Conservation (phyloP, 176 grass and related monocot species). For the Elymus sibiricus region DNA sequence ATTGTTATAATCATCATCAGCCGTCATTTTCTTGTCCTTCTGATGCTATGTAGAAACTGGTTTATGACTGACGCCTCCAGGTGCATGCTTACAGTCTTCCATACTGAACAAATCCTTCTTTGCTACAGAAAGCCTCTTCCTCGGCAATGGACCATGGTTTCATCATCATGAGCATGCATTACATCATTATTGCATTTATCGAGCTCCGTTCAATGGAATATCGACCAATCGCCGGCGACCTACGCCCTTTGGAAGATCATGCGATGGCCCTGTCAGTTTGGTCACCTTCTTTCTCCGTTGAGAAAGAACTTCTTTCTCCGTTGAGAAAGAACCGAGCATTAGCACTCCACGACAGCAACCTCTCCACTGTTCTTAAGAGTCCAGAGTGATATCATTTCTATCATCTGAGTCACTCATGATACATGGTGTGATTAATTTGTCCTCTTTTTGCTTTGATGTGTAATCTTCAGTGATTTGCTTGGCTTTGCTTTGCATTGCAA, state of each 20-base stretch:
- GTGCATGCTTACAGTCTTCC: neutral
- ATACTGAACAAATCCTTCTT: neutral
- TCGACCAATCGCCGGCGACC: conserved; percentile 4
- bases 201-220: neutral
- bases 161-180: conserved; percentile 45
- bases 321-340: conserved; percentile 34
- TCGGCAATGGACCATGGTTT: conserved; percentile 19
- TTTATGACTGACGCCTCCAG: neutral
- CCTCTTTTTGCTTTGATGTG: conserved; percentile 1
- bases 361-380: neutral
- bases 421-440: conserved; percentile 2
- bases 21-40: neutral
- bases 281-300: conserved; percentile 18
- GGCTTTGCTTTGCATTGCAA: neutral
- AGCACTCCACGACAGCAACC: conserved; percentile 12
- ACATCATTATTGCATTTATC: conserved; percentile 19
- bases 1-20: neutral
- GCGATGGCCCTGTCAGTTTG: conserved; percentile 26
- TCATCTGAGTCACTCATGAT: conserved; percentile 22
- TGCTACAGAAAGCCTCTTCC: neutral
- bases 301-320: conserved; percentile 33
- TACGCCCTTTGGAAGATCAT: conserved; percentile 22
- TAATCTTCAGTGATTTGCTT: conserved; percentile 35
- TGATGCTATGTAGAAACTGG: neutral
- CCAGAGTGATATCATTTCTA: conserved; percentile 20